A percentile compares a stretch with the other conserved stretches of the same genome.
phyloP scores from a whole-genome alignment of 192 early-diverging fungal genomes.

The Ambispora gerdemannii region DNA sequence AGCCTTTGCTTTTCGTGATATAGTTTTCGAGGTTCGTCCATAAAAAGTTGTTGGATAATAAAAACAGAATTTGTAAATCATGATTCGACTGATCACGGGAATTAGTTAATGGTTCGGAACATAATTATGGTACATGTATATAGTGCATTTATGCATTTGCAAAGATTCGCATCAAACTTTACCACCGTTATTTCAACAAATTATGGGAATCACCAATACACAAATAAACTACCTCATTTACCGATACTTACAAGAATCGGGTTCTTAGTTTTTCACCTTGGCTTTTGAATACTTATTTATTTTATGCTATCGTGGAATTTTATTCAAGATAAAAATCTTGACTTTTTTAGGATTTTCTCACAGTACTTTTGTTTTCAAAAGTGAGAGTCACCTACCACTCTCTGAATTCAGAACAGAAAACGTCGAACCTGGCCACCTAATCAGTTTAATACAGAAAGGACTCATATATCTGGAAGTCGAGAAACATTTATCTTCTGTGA shows the following conservation, averaged over 20 bases:
- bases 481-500: conserved; percentile 75
- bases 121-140: too few species aligned
- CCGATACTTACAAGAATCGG: conserved; percentile 85
- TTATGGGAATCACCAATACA: conserved; percentile 75
- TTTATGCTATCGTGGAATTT: too few species aligned
- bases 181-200: background rate
- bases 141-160: too few species aligned
- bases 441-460: conserved; percentile 87
- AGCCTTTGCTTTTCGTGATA: conserved; percentile 25
- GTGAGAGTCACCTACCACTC: conserved; percentile 77
- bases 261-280: conserved; percentile 30
- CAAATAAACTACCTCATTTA: conserved; percentile 87
- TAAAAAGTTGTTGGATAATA: conserved; percentile 1
- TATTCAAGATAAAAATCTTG: background rate
- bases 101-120: too few species aligned
- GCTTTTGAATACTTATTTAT: too few species aligned
- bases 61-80: too few species aligned
- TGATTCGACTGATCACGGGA: too few species aligned
- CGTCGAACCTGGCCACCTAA: conserved; percentile 78
- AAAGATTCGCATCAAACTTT: too few species aligned
- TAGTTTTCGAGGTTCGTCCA: conserved; percentile 2
- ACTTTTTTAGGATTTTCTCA: conserved; percentile 79
- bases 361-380: conserved; percentile 78
- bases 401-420: conserved; percentile 55
- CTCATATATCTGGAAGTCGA: conserved; percentile 90